Conservation (phyloP, 768 basidiomycete species). For the Lentinula aciculospora region DNA sequence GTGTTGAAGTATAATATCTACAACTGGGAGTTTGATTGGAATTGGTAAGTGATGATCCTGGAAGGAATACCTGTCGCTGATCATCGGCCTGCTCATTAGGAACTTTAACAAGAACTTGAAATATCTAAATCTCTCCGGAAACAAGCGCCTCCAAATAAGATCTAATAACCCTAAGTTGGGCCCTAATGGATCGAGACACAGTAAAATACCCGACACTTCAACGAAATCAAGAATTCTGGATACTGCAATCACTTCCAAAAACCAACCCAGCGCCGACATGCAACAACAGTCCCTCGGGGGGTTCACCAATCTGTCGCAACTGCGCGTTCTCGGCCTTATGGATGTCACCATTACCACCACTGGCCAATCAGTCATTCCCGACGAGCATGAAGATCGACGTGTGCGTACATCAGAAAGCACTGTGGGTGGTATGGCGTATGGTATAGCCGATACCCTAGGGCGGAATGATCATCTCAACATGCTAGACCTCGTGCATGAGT, state of each 20-base stretch:
- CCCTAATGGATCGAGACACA: constrained; percentile 20
- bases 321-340: constrained; percentile 94
- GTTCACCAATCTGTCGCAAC: constrained; percentile 79
- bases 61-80: neutral
- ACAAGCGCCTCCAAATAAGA: constrained; percentile 94
- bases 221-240: neutral
- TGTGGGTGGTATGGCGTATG: constrained; percentile 90
- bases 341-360: constrained; percentile 83
- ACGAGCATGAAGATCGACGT: constrained; percentile 83
- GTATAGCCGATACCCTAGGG: constrained; percentile 91
- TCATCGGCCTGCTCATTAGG: constrained; percentile 39
- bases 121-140: constrained; percentile 96
- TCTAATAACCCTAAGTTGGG: constrained; percentile 42
- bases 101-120: constrained; percentile 92
- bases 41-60: constrained; percentile 65
- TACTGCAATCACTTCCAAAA: neutral
- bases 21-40: constrained; percentile 99
- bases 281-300: constrained; percentile 56
- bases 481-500: constrained; percentile 90
- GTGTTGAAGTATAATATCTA: constrained; percentile 93
- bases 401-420: constrained; percentile 88
- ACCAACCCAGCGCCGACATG: constrained; percentile 2
- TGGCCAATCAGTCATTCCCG: constrained; percentile 57
- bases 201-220: constrained; percentile 7
- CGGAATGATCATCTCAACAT: constrained; percentile 74